Base-by-base conservation (phyloP, 2,329 filamentous ascomycete species). In the Fusarium xylarioides region DNA sequence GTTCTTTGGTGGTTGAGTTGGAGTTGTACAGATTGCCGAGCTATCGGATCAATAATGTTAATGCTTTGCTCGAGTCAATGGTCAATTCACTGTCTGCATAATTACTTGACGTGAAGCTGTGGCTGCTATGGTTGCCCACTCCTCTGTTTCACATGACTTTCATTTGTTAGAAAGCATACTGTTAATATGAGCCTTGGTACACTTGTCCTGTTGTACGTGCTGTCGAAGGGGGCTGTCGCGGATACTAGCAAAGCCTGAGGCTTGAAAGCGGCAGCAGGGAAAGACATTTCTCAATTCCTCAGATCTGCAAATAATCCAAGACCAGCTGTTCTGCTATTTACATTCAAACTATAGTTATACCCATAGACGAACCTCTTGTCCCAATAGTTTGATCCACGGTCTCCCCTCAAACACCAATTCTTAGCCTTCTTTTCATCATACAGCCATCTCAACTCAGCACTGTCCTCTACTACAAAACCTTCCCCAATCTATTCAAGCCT, bases 381-480 rank as follows among this genome's bases (percentile, higher is more conserved):
- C 21, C 21, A 28, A 28, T 28, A 23, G 21, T 30, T 18, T 7
- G 4, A 30, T 32, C 11, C 21, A 18, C 11, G 7, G 5, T 5
- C 8, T 14, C 15, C 11, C 19, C 21, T 34, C 15, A 18, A 34
- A 9, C 10, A 10, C 47, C 11, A 16, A 14, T 14, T 18, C 18
- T 23, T 34, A 21, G n/a, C 16, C n/a, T 19, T 12, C 12, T 26
- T 15, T 35, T 26, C 14, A 37, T 35, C 14, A 12, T 4, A 28
- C 7, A 37, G 4, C 34, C 21, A 21, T 21, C 32, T 23, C 23
- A 4, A 11, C 18, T 5, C 18, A 26, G 11, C 4, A 6, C 0
- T 16, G 34, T 19, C 4, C 4, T 11, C 10, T 5, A 9, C 1
- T 19, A 5, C 4, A 5, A 7, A 9, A n/a, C n/a, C n/a, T n/a